Percentiles rank a stretch among this genome's conserved stretches.
phyloP scores from a whole-genome alignment of 1,284 basidiomycete species.

The Marasmius oreades region DNA sequence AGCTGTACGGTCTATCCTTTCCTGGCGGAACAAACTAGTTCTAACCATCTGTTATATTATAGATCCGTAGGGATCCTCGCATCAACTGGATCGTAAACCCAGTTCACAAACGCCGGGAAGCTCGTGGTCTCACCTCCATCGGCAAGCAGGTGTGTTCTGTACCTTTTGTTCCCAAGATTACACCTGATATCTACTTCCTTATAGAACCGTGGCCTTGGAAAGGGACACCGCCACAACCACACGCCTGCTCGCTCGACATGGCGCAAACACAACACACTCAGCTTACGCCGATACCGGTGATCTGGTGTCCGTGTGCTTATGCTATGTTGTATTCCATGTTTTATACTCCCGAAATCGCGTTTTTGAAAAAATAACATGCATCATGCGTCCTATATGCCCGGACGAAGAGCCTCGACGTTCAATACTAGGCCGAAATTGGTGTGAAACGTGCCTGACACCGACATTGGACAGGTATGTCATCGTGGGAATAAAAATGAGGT shows the following conservation, averaged over 20 bases:
- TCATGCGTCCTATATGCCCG: constrained; percentile 1
- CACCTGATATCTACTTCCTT: neutral
- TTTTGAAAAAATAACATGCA: constrained; percentile 1
- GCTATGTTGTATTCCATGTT: constrained; percentile 2
- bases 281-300: constrained; percentile 97
- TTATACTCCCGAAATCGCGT: neutral
- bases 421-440: too few relatives aligned
- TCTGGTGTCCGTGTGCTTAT: constrained; percentile 20
- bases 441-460: too few relatives aligned
- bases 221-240: constrained; percentile 95
- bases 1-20: constrained; percentile 57
- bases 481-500: too few relatives aligned
- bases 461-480: too few relatives aligned
- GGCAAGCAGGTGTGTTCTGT: constrained; percentile 78
- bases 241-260: constrained; percentile 88
- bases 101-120: constrained; percentile 98
- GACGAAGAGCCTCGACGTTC: too few relatives aligned
- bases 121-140: constrained; percentile 94
- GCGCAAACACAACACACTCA: constrained; percentile 98
- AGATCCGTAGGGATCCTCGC: constrained; percentile 92
- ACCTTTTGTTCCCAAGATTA: neutral
- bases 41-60: constrained; percentile 8
- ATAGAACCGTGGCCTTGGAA: constrained; percentile 91
- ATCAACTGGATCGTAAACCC: constrained; percentile 99
- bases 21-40: constrained; percentile 5